These are phyloP conservation scores for Dactylonectria macrodidyma DNA, from an alignment of 2,329 filamentous ascomycete species.

Conservation along the genomic window DNA sequence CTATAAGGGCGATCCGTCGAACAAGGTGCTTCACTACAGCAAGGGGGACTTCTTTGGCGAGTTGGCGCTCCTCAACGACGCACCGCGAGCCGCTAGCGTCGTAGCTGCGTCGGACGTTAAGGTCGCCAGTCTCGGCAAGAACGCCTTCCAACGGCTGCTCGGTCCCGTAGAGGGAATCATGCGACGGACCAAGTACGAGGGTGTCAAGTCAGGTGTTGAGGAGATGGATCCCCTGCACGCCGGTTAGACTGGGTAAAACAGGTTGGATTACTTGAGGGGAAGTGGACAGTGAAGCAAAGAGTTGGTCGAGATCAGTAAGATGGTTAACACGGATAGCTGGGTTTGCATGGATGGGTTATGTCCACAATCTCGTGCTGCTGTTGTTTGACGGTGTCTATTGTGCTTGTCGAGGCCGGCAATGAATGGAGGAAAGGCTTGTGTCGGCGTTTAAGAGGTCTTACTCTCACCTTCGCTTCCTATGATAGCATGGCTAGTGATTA, in stretches of 20 bases:
- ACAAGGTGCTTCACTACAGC: slow-evolving; percentile 83
- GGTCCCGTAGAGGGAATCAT: slow-evolving; percentile 96
- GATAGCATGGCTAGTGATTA: slow-evolving; percentile 55
- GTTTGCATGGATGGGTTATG: slow-evolving; percentile 31
- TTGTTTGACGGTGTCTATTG: slow-evolving; percentile 31
- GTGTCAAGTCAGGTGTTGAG: slow-evolving; percentile 73
- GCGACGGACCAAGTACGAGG: slow-evolving; percentile 80
- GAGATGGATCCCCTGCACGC: slow-evolving; percentile 76
- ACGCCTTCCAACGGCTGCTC: slow-evolving; percentile 92
- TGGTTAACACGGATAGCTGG: slow-evolving; percentile 17
- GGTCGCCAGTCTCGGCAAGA: slow-evolving; percentile 92
- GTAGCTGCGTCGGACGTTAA: slow-evolving; percentile 90
- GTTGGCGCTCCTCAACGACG: slow-evolving; percentile 92
- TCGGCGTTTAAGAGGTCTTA: slow-evolving; percentile 49
- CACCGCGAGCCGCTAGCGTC: slow-evolving; percentile 91
- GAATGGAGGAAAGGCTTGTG: slow-evolving; percentile 43
- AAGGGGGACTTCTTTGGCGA: slow-evolving; percentile 99
- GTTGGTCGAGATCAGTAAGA: slow-evolving; percentile 14
- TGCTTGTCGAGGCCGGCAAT: slow-evolving; percentile 33
- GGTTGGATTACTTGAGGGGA: background rate
- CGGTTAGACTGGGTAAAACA: slow-evolving; percentile 39
- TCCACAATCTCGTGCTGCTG: slow-evolving; percentile 24
- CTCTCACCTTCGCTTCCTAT: slow-evolving; percentile 53
- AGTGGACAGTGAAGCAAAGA: slow-evolving; percentile 3
- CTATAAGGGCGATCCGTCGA: slow-evolving; percentile 80